Conservation (phyloP, 2,329 filamentous ascomycete genomes). For the Fusarium tupiense region DNA sequence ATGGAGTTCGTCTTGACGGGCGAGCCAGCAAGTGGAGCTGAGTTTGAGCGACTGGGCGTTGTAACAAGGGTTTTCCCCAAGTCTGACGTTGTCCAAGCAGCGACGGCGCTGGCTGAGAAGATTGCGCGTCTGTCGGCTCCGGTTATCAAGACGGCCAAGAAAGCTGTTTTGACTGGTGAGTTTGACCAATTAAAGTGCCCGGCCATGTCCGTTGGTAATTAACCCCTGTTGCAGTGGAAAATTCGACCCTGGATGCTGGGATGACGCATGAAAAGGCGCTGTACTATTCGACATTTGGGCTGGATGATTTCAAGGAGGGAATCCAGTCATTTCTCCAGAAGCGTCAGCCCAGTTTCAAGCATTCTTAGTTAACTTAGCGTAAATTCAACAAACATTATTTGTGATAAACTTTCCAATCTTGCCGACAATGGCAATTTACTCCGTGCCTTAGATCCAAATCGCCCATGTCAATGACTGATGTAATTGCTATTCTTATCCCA, state of each 20-base stretch:
- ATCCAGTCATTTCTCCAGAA: constrained; percentile 27
- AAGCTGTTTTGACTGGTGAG: constrained; percentile 28
- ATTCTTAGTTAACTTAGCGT: neutral
- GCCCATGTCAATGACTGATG: neutral
- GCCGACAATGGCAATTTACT: neutral
- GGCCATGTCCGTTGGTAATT: neutral
- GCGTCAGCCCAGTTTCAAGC: constrained; percentile 12
- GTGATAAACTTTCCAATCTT: neutral
- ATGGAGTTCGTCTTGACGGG: constrained; percentile 33
- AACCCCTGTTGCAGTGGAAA: constrained; percentile 15
- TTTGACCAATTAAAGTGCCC: neutral
- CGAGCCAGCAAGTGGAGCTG: constrained; percentile 25
- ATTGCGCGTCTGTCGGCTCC: constrained; percentile 22
- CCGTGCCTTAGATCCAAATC: neutral
- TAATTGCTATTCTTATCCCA: neutral
- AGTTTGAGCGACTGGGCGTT: constrained; percentile 26
- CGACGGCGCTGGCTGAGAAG: constrained; percentile 17
- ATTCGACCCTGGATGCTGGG: constrained; percentile 10
- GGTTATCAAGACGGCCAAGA: constrained; percentile 25
- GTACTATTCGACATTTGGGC: constrained; percentile 28
- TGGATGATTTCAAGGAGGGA: constrained; percentile 28
- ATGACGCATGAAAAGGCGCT: constrained; percentile 30
- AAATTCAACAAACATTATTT: no score
- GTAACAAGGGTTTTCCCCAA: constrained; percentile 29
- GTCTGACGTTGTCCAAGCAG: constrained; percentile 15